Conservation (phyloP, 2,329 filamentous ascomycete species). For the Nectriaceae sp. region DNA sequence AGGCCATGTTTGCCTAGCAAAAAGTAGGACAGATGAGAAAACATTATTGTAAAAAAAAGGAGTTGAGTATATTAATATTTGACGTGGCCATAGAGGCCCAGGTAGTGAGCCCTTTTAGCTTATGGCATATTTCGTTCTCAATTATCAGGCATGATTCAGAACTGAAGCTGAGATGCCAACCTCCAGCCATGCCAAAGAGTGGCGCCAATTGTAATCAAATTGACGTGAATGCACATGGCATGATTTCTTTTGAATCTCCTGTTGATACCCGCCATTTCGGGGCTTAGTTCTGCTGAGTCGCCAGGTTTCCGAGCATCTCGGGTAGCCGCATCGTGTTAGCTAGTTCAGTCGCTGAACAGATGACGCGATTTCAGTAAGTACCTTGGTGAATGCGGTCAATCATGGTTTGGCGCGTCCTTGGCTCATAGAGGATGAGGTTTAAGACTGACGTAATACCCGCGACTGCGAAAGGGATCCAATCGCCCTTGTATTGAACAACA, state of each 20-base stretch:
- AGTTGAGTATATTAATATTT: too few species aligned
- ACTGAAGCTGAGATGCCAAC: slow-evolving; percentile 22
- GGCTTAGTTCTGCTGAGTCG: slow-evolving; percentile 11
- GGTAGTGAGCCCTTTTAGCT: too few species aligned
- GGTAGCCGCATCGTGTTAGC: slow-evolving; percentile 13
- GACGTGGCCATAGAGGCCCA: too few species aligned
- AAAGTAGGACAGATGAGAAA: too few species aligned
- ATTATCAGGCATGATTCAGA: slow-evolving; percentile 1
- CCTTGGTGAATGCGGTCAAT: slow-evolving; percentile 28
- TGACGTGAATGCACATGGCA: slow-evolving; percentile 46
- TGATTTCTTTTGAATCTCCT: slow-evolving; percentile 37
- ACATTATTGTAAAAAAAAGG: too few species aligned
- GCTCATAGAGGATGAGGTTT: slow-evolving; percentile 40
- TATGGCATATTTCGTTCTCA: too few species aligned
- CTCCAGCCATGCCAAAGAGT: slow-evolving; percentile 34
- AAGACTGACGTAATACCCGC: slow-evolving; percentile 32
- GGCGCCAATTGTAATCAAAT: slow-evolving; percentile 37
- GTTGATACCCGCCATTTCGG: slow-evolving; percentile 22
- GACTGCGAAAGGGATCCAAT: slow-evolving; percentile 38
- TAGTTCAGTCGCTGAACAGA: neutral
- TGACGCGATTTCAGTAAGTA: neutral
- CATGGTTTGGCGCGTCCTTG: slow-evolving; percentile 33
- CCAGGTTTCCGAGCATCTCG: slow-evolving; percentile 10
- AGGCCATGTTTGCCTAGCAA: too few species aligned
- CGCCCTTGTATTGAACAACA: slow-evolving; percentile 27